Evolutionary conservation across 768 basidiomycete genomes (phyloP).

Genomic region (Artomyces pyxidatus): DNA sequence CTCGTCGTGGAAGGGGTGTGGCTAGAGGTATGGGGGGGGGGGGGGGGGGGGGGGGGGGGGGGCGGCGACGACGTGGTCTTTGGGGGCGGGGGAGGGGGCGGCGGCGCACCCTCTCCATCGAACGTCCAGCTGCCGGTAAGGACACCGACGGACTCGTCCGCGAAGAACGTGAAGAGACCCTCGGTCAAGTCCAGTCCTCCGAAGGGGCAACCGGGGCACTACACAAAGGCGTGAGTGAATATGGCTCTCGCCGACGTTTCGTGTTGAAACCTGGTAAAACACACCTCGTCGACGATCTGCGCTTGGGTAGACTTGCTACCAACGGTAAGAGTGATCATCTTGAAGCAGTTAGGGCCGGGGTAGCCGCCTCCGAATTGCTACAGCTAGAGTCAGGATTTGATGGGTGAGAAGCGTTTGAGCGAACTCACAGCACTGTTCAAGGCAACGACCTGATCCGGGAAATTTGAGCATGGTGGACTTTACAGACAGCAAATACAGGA

Average conservation of each 20-base stretch:
- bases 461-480: too few species aligned
- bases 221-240: neutral
- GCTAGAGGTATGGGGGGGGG: neutral
- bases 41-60: neutral
- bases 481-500: too few species aligned
- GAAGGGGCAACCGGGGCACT: conserved; percentile 33
- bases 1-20: neutral
- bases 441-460: conserved; percentile 7
- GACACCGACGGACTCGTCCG: conserved; percentile 24
- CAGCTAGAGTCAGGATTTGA: neutral
- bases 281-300: conserved; percentile 54
- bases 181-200: conserved; percentile 40
- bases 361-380: conserved; percentile 50
- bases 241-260: neutral
- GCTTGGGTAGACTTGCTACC: conserved; percentile 53
- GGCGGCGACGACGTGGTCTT: neutral
- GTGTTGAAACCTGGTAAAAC: neutral
- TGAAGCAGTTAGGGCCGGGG: conserved; percentile 59
- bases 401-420: neutral
- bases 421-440: conserved; percentile 4
- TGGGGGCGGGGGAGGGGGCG: neutral
- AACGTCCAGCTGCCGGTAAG: conserved; percentile 35
- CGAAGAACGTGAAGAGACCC: conserved; percentile 38
- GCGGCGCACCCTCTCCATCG: neutral
- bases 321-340: conserved; percentile 51